Base-by-base conservation (phyloP, 2,329 filamentous ascomycete genomes). In the Aspergillus alliaceus region DNA sequence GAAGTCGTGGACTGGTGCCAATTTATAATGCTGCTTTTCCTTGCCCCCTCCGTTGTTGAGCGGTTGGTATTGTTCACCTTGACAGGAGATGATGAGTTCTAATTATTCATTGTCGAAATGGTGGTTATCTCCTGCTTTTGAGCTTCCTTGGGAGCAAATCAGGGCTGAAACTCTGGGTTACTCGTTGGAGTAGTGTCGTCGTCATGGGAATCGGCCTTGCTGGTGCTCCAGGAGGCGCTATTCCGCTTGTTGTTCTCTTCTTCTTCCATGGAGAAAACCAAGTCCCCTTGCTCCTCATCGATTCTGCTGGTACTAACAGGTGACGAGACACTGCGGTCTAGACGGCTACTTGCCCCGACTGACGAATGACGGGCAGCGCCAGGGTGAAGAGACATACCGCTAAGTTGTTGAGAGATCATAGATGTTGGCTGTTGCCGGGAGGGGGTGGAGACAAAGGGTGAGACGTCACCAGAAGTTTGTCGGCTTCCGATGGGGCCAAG, bases 341-440 rank as follows among this genome's bases (percentile, higher is more conserved):
- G 65, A 29, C 77, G 74, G 48, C 64, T 70, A 50, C 60, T 66
- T n/a, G 65, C 61, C 24, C 62, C 68, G 15, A 66, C 55, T 24
- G 74, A 67, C 39, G 69, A 68, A 48, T 72, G 74, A 9, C 75
- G 74, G 18, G 70, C 71, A n/a, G 71, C 70, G 44, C 68, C 69
- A 31, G 77, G 77, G 55, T 80, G 75, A 34, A 80, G 70, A 6
- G 74, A 77, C 62, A 77, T 71, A 55, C 74, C 69, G 51, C 71
- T 69, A n/a, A 84, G 68, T 62, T 84, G 84, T 66, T 86, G 83
- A 47, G 83, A 85, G 54, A 87, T 82, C 79, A 84, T 84, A 52
- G 82, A 84, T 78, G 86, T 84, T 14, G 82, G 82, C 4, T 81
- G 76, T 64, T 84, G 83, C 20, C 82, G 79, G 29, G 81, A 79